Evolutionary conservation across 2,329 filamentous ascomycete species (phyloP).

Genomic region (Knufia fluminis): DNA sequence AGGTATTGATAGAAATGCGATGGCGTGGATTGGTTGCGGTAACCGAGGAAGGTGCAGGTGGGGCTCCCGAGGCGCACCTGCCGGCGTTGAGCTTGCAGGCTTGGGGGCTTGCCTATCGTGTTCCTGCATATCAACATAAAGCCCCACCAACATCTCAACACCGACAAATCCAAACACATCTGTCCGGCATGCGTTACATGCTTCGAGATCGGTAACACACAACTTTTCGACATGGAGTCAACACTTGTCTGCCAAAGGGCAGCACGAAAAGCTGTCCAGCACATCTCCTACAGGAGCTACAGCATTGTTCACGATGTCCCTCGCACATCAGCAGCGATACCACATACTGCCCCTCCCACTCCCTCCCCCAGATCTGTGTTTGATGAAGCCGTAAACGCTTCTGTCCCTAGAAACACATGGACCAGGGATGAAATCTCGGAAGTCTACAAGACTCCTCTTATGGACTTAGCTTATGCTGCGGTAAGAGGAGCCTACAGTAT

Average conservation of each 20-base stretch:
- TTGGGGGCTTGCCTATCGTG: neutral
- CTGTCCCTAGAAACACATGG: slow-evolving; percentile 61
- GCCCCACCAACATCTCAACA: too few species aligned
- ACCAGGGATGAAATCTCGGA: slow-evolving; percentile 70
- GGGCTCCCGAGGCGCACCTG: neutral
- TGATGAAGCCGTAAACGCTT: slow-evolving; percentile 49
- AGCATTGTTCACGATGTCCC: slow-evolving; percentile 24
- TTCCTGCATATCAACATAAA: neutral
- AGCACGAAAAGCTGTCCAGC: slow-evolving; percentile 14
- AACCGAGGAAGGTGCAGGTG: neutral
- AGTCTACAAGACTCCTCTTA: slow-evolving; percentile 72
- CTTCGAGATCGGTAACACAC: neutral
- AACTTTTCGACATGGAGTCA: slow-evolving; percentile 2
- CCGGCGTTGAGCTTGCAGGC: neutral
- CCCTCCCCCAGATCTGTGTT: slow-evolving; percentile 24
- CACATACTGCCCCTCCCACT: slow-evolving; percentile 11
- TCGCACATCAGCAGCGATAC: slow-evolving; percentile 13
- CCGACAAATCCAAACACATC: neutral
- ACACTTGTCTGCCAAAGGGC: slow-evolving; percentile 11
- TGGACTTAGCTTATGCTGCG: slow-evolving; percentile 67
- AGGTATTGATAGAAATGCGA: neutral
- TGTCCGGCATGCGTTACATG: neutral
- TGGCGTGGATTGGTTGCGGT: neutral
- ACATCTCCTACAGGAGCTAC: slow-evolving; percentile 15
- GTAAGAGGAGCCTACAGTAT: too few species aligned